phyloP scores from a whole-genome alignment of 129 eudicot genomes.

The Artemisia annua region DNA sequence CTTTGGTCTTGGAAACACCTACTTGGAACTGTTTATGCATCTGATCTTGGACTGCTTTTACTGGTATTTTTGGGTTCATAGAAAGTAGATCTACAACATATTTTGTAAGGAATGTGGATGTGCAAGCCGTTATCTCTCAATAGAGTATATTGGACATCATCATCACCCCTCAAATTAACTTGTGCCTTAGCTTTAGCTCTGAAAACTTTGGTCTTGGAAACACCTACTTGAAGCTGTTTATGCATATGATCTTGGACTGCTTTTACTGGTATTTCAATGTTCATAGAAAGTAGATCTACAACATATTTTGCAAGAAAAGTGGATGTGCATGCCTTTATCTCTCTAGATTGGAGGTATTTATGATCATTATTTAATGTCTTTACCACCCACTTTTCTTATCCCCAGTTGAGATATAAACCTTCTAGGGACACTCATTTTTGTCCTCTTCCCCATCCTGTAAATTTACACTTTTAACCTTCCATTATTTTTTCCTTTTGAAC shows the following conservation, averaged over 20 bases:
- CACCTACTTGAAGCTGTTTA: too few species aligned
- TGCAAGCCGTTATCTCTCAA: not conserved
- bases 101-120: not conserved
- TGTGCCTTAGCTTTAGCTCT: too few species aligned
- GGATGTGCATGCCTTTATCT: not conserved
- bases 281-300: too few species aligned
- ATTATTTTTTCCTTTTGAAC: not conserved
- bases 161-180: too few species aligned
- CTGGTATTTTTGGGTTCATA: too few species aligned
- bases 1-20: too few species aligned
- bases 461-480: not conserved
- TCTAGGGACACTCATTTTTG: not conserved
- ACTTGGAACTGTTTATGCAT: too few species aligned
- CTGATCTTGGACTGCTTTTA: not conserved
- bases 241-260: not conserved
- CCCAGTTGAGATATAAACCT: not conserved
- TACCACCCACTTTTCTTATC: not conserved
- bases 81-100: too few species aligned
- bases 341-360: not conserved
- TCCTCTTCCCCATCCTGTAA: not conserved
- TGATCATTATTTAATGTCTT: not conserved
- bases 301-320: not conserved
- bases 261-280: too few species aligned
- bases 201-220: too few species aligned
- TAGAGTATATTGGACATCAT: too few species aligned